Evolutionary conservation across 1,284 basidiomycete species (phyloP).

Genomic region (Heliocybe sulcata): DNA sequence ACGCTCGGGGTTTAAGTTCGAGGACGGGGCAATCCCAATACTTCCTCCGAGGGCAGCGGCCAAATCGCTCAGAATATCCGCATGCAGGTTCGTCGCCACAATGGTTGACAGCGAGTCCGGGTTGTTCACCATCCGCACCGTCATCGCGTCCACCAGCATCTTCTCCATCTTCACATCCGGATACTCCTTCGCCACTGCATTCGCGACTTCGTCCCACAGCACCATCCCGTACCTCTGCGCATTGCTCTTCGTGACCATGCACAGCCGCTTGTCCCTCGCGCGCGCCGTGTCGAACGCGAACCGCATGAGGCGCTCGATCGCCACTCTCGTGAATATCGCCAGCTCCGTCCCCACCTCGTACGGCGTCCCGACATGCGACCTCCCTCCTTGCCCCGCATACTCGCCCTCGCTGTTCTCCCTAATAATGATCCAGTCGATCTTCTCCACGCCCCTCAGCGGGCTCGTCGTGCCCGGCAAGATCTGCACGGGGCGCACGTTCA

Average conservation of each 20-base stretch:
- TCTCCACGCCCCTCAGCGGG: slow-evolving; percentile 23
- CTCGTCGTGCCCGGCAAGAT: slow-evolving; percentile 42
- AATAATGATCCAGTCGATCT: slow-evolving; percentile 42
- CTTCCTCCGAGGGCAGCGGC: slow-evolving; percentile 49
- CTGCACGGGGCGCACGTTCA: slow-evolving; percentile 44
- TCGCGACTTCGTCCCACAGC: slow-evolving; percentile 40
- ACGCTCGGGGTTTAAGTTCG: slow-evolving; percentile 44
- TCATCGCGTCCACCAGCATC: slow-evolving; percentile 43
- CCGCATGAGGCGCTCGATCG: slow-evolving; percentile 43
- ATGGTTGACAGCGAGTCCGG: slow-evolving; percentile 48
- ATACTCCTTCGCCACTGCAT: slow-evolving; percentile 40
- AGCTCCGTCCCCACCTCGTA: slow-evolving; percentile 24
- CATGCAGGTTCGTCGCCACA: slow-evolving; percentile 46
- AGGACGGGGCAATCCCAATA: slow-evolving; percentile 51
- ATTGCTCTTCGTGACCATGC: slow-evolving; percentile 41
- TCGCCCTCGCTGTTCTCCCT: slow-evolving; percentile 55
- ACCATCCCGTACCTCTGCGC: slow-evolving; percentile 40
- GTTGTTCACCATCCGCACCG: slow-evolving; percentile 39
- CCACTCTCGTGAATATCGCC: slow-evolving; percentile 36
- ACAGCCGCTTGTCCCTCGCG: slow-evolving; percentile 20
- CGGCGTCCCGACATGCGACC: slow-evolving; percentile 25
- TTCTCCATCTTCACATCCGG: slow-evolving; percentile 45
- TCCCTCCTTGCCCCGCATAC: slow-evolving; percentile 44
- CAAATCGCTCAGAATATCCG: slow-evolving; percentile 49
- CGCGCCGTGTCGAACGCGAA: slow-evolving; percentile 48